Percentiles rank a stretch among this genome's conserved stretches.
phyloP scores from a whole-genome alignment of 352 stramenopile genomes.

The Globisporangium paroecandrum region DNA sequence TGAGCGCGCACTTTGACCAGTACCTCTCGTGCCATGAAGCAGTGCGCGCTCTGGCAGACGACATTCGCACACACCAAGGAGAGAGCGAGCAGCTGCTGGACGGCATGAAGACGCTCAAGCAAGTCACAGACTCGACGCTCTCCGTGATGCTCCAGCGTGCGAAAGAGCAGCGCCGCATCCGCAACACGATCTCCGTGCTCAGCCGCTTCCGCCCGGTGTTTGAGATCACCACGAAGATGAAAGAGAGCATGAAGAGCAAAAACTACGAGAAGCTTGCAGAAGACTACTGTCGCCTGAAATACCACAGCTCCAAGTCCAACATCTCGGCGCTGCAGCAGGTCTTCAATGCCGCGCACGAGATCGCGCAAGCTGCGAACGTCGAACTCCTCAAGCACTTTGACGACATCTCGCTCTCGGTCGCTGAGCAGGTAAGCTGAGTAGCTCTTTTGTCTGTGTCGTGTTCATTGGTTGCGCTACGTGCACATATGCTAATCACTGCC shows the following conservation, averaged over 20 bases:
- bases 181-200: slow-evolving; percentile 70
- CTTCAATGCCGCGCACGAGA: slow-evolving; percentile 52
- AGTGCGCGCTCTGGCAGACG: slow-evolving; percentile 54
- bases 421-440: slow-evolving; percentile 41
- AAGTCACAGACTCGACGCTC: slow-evolving; percentile 60
- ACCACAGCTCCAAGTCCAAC: slow-evolving; percentile 62
- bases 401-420: slow-evolving; percentile 50
- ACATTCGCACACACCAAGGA: slow-evolving; percentile 57
- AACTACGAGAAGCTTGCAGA: slow-evolving; percentile 76
- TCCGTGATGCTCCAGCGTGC: slow-evolving; percentile 74
- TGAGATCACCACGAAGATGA: slow-evolving; percentile 77
- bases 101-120: slow-evolving; percentile 57
- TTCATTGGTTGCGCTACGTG: not conserved
- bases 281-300: slow-evolving; percentile 66
- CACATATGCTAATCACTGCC: not conserved
- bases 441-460: not conserved
- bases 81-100: slow-evolving; percentile 49
- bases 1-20: slow-evolving; percentile 80
- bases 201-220: slow-evolving; percentile 64
- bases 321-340: slow-evolving; percentile 55
- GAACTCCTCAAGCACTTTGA: slow-evolving; percentile 65
- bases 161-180: slow-evolving; percentile 73
- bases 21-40: slow-evolving; percentile 82
- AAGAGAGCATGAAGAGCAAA: slow-evolving; percentile 48
- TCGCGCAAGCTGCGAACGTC: slow-evolving; percentile 52